Percentiles rank a stretch among this genome's conserved stretches.
Evolutionary conservation across 2,329 filamentous ascomycete genomes (phyloP).

Genomic region (Knufia petricola): DNA sequence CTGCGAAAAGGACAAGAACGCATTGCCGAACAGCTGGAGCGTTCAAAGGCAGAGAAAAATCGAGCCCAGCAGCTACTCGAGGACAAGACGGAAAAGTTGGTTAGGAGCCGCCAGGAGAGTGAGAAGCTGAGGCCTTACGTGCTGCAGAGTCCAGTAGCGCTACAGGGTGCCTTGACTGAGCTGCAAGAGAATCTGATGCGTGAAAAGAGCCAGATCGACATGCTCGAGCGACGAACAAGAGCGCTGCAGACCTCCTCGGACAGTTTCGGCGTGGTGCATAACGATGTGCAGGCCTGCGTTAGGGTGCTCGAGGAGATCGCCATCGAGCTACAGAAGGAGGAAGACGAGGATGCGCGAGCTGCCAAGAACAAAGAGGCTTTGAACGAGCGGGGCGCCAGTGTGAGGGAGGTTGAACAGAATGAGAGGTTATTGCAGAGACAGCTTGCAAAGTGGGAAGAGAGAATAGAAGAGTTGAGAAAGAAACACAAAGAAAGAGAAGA

Average conservation of each 20-base stretch:
- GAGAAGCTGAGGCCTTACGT: conserved; percentile 87
- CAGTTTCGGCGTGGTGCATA: conserved; percentile 72
- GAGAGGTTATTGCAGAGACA: conserved; percentile 78
- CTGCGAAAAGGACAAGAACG: conserved; percentile 72
- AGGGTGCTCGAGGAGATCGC: conserved; percentile 83
- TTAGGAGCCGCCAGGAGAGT: conserved; percentile 72
- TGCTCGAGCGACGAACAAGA: conserved; percentile 74
- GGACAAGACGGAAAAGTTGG: conserved; percentile 40
- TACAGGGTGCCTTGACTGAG: conserved; percentile 74
- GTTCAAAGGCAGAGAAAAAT: conserved; percentile 69
- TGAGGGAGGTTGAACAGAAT: conserved; percentile 80
- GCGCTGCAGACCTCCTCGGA: conserved; percentile 87
- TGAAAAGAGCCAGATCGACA: conserved; percentile 78
- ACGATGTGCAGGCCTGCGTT: conserved; percentile 79
- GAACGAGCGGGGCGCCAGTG: conserved; percentile 77
- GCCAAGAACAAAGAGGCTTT: conserved; percentile 76
- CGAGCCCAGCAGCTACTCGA: conserved; percentile 56
- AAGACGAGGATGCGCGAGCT: conserved; percentile 76
- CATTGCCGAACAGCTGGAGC: conserved; percentile 72
- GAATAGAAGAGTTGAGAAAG: conserved; percentile 72
- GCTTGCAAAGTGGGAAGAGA: conserved; percentile 72
- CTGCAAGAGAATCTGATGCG: conserved; percentile 65
- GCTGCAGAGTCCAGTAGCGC: conserved; percentile 70
- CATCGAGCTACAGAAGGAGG: conserved; percentile 76
- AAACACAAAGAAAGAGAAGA: conserved; percentile 73